A percentile compares a stretch with the other conserved stretches of the same genome.
Conservation (phyloP, 768 basidiomycete genomes). For the Lanmaoa pseudosensibilis region DNA sequence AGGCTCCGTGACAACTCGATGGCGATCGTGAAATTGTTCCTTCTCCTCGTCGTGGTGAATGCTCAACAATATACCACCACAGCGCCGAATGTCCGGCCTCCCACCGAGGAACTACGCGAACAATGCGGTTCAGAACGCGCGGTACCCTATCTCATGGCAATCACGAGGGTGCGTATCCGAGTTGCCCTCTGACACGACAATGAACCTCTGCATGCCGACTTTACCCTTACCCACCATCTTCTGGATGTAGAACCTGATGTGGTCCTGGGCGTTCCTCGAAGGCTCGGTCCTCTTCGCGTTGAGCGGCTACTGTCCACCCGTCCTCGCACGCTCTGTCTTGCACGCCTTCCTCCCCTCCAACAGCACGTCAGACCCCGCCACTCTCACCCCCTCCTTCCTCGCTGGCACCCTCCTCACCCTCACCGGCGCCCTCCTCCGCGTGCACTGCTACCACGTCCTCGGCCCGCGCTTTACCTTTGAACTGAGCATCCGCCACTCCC, state of each 20-base stretch:
- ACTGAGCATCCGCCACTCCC: slow-evolving; percentile 20
- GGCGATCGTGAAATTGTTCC: slow-evolving; percentile 6
- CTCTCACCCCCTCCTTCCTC: slow-evolving; percentile 11
- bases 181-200: too few relatives aligned
- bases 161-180: neutral
- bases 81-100: slow-evolving; percentile 17
- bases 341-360: neutral
- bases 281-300: neutral
- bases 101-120: slow-evolving; percentile 12
- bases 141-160: neutral
- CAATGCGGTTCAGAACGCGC: slow-evolving; percentile 4
- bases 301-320: neutral
- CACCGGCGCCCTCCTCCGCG: slow-evolving; percentile 15
- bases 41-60: neutral
- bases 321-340: neutral
- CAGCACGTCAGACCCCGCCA: neutral
- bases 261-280: slow-evolving; percentile 13
- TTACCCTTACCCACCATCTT: neutral
- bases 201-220: too few relatives aligned
- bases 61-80: slow-evolving; percentile 4
- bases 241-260: neutral
- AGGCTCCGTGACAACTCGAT: neutral
- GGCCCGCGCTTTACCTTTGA: slow-evolving; percentile 30
- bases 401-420: slow-evolving; percentile 5
- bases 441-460: slow-evolving; percentile 19